Evolutionary conservation across 129 eudicot genomes (phyloP).

Genomic region (Helichrysum umbraculigerum): DNA sequence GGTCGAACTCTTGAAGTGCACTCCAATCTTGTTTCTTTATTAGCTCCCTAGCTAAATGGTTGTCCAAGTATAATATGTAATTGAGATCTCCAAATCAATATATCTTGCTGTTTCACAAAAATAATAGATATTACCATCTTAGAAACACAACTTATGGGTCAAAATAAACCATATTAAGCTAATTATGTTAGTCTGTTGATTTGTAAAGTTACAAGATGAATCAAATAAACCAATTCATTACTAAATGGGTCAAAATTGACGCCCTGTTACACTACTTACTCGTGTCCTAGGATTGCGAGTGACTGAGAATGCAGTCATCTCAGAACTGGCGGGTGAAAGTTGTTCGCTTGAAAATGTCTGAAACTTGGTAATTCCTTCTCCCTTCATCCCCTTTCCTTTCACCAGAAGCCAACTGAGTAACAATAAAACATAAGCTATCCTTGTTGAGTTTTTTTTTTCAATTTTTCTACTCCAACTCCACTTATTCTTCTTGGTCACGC

Average conservation of each 20-base stretch:
- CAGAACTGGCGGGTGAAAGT: slow-evolving; percentile 48
- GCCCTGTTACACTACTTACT: slow-evolving; percentile 50
- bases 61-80: slow-evolving; percentile 71
- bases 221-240: too few relatives aligned
- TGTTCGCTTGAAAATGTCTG: slow-evolving; percentile 74
- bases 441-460: too few relatives aligned
- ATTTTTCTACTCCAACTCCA: too few relatives aligned
- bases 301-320: slow-evolving; percentile 52
- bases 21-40: slow-evolving; percentile 68
- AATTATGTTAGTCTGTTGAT: too few relatives aligned
- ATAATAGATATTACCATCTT: slow-evolving; percentile 21
- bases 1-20: slow-evolving; percentile 80
- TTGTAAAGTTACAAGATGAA: too few relatives aligned
- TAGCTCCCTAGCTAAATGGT: slow-evolving; percentile 69
- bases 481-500: too few relatives aligned
- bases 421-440: slow-evolving; percentile 78
- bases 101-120: slow-evolving; percentile 71
- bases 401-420: slow-evolving; percentile 90
- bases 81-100: slow-evolving; percentile 97
- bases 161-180: too few relatives aligned
- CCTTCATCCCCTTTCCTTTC: slow-evolving; percentile 91
- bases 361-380: slow-evolving; percentile 79
- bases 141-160: not conserved
- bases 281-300: slow-evolving; percentile 83
- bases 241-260: not conserved